phyloP scores from a whole-genome alignment of 108 stramenopile genomes.

The Hondaea fermentalgiana region DNA sequence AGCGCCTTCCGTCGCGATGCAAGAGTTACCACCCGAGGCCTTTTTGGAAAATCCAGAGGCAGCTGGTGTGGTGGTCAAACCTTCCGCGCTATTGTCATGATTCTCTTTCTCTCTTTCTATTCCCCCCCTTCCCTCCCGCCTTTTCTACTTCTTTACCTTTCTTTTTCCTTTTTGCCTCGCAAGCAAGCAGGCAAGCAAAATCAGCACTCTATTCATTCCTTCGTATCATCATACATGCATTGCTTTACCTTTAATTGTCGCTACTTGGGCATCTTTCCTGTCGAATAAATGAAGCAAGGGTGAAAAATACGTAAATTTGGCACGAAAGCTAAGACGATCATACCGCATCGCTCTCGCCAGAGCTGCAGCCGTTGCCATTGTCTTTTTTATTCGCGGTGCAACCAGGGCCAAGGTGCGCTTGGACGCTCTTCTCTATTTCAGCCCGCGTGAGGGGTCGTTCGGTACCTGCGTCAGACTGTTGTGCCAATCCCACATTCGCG shows the following conservation, averaged over 20 bases:
- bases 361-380: not conserved
- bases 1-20: constrained; percentile 15
- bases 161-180: no score
- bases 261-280: no score
- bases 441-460: not conserved
- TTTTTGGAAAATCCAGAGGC: not conserved
- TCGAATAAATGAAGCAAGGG: no score
- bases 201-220: no score
- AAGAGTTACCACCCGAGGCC: not conserved
- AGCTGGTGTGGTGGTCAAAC: not conserved
- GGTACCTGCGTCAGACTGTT: not conserved
- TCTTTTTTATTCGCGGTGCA: not conserved
- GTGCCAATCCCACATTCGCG: not conserved
- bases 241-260: no score
- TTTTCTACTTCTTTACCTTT: not conserved
- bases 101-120: not conserved
- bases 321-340: not conserved
- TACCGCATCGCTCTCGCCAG: not conserved
- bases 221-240: no score
- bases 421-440: not conserved
- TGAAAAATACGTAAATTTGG: not conserved
- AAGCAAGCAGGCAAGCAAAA: no score
- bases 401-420: not conserved
- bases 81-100: not conserved
- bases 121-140: not conserved